These are phyloP conservation scores for Trichoderma pleuroti DNA, from an alignment of 2,329 filamentous ascomycete species.

Conservation along the genomic window DNA sequence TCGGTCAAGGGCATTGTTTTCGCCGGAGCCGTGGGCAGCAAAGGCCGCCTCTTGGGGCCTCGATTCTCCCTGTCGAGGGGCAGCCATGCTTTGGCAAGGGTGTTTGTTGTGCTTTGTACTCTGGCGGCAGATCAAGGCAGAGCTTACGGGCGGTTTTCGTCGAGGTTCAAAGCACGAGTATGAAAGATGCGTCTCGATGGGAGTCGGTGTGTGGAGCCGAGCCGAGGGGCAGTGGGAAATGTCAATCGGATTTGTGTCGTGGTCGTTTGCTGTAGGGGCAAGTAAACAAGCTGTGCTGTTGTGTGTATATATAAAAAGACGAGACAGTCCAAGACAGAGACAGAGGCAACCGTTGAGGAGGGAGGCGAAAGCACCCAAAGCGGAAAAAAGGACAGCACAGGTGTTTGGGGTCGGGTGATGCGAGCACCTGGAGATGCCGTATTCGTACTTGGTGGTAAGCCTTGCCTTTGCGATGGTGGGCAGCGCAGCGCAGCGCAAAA, in stretches of 20 bases:
- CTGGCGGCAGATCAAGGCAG: not conserved
- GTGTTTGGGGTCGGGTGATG: slow-evolving; percentile 16
- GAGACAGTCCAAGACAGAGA: not conserved
- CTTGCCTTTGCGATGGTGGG: not conserved
- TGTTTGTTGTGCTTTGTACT: not conserved
- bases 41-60: slow-evolving; percentile 2
- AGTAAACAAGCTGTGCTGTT: not conserved
- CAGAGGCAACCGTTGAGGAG: not conserved
- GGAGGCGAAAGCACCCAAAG: not conserved
- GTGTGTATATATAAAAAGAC: not conserved
- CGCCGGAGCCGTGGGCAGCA: not conserved
- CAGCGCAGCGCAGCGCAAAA: too few species aligned
- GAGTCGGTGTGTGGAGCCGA: slow-evolving; percentile 15
- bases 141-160: not conserved
- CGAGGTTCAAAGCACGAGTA: not conserved
- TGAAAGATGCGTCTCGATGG: not conserved
- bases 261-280: not conserved
- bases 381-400: not conserved
- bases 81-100: slow-evolving; percentile 16
- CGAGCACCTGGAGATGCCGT: slow-evolving; percentile 10
- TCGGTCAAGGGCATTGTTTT: slow-evolving; percentile 12
- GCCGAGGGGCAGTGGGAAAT: slow-evolving; percentile 11
- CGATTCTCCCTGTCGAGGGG: slow-evolving; percentile 15
- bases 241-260: slow-evolving; percentile 1
- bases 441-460: slow-evolving; percentile 10